Percentiles rank a stretch among this genome's conserved stretches.
phyloP scores from a whole-genome alignment of 2,329 filamentous ascomycete genomes.

The Rhinocladiella similis region DNA sequence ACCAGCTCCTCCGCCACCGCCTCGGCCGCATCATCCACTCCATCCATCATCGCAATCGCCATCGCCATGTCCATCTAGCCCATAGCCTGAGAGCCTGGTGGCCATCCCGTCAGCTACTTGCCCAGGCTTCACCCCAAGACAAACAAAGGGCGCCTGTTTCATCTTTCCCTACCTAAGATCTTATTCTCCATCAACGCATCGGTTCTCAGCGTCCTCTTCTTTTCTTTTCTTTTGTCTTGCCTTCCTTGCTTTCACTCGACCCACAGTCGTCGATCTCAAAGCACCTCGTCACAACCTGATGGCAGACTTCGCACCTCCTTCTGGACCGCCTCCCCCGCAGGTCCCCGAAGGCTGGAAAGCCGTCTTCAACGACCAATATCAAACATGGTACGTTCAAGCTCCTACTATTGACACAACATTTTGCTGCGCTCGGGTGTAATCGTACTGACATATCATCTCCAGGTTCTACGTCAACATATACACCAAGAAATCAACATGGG shows the following conservation, averaged over 20 bases:
- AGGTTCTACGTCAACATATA: conserved; percentile 90
- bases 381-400: conserved; percentile 64
- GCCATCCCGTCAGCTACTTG: no score
- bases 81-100: no score
- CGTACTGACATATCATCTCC: conserved; percentile 4
- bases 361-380: conserved; percentile 75
- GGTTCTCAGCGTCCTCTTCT: no score
- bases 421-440: neutral
- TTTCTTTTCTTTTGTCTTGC: neutral
- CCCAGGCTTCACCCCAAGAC: no score
- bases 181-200: no score
- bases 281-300: neutral
- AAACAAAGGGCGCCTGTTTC: no score
- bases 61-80: no score
- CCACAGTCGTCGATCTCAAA: neutral
- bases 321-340: conserved; percentile 57
- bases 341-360: conserved; percentile 77
- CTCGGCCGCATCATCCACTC: no score
- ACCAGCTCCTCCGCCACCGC: no score
- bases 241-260: neutral
- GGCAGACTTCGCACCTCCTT: conserved; percentile 37
- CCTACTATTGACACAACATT: neutral
- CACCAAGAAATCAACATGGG: conserved; percentile 90
- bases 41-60: no score
- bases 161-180: no score